Base-by-base conservation (phyloP, 495 filamentous ascomycete species). In the Pseudomonodictys pantanalensis region DNA sequence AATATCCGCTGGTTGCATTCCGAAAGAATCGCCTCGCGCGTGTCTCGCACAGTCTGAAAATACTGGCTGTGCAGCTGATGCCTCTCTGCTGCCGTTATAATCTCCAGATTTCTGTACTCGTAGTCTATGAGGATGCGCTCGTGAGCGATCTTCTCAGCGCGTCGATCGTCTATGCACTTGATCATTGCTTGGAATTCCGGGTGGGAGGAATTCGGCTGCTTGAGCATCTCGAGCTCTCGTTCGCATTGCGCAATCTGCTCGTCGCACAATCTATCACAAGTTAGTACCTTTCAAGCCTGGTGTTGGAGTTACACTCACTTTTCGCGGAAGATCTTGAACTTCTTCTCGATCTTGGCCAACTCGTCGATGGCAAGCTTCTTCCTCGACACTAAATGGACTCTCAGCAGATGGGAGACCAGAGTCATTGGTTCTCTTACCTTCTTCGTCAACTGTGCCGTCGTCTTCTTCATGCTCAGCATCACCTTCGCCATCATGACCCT, bases 101-200 rank as follows among this genome's bases (percentile, higher is more conserved):
- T 87, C 61, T 89, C 75, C 23, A 93, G 76, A 2, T 87, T 78
- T 65, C 88, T 76, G 68, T 89, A 71, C 48, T 86, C 86, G 71
- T 90, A 90, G 58, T 85, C 79, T 57, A 85, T 78, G 62, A 91
- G 79, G 24, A 81, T 81, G 33, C 86, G 74, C 65, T 91, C 90
- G 58, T 88, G 79, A 49, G 86, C 79, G 60, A 92, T 78, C 75
- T 89, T 91, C 65, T 90, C 83, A 33, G 91, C 84, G 52, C 86
- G 81, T 68, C 92, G 83, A 38, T 85, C 84, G 71, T 95, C 81
- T 54, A 98, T 81, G 69, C 84, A 89, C 68, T 90, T 82, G 64
- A 95, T 81, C 83, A 92, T 90, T 0, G 86, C 86, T 44, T 95
- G 76, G 57, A 89, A 89, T 69, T 95, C 92, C 28, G 90, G 88